phyloP scores from a whole-genome alignment of 352 stramenopile genomes.

The Globisporangium cylindrosporum region DNA sequence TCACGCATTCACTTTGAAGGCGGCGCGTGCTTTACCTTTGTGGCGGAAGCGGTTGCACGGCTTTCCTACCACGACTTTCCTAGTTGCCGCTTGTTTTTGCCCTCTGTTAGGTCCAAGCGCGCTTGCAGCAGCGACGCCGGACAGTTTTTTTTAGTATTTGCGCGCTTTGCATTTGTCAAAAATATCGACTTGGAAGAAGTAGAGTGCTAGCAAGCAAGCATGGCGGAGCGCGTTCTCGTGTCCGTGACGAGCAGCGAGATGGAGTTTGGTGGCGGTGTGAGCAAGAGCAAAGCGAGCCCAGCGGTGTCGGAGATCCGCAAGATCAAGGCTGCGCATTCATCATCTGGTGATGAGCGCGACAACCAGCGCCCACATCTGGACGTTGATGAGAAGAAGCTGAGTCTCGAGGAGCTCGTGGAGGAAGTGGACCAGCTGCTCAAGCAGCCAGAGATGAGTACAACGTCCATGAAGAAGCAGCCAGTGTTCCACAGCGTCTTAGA shows the following conservation, averaged over 20 bases:
- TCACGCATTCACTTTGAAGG: background rate
- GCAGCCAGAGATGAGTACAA: conserved; percentile 20
- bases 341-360: background rate
- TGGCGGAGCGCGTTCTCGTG: conserved; percentile 1
- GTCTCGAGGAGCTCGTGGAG: conserved; percentile 40
- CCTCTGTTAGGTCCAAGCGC: background rate
- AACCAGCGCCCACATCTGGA: conserved; percentile 7
- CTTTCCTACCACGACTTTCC: background rate
- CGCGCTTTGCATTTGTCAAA: background rate
- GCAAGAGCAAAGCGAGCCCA: conserved; percentile 3
- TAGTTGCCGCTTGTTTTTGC: conserved; percentile 1
- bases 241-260: conserved; percentile 15
- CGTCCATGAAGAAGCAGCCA: conserved; percentile 36
- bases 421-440: conserved; percentile 41
- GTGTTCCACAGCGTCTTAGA: conserved; percentile 38
- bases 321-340: conserved; percentile 5
- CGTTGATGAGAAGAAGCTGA: conserved; percentile 16
- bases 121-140: background rate
- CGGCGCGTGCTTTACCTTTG: background rate
- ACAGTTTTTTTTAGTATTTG: background rate
- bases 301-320: conserved; percentile 17
- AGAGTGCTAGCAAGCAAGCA: background rate
- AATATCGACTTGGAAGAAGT: background rate
- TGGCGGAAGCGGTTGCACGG: background rate
- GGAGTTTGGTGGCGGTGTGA: background rate